Conservation (phyloP, 805 yeast genomes). For the Jamesozyma piceae region DNA sequence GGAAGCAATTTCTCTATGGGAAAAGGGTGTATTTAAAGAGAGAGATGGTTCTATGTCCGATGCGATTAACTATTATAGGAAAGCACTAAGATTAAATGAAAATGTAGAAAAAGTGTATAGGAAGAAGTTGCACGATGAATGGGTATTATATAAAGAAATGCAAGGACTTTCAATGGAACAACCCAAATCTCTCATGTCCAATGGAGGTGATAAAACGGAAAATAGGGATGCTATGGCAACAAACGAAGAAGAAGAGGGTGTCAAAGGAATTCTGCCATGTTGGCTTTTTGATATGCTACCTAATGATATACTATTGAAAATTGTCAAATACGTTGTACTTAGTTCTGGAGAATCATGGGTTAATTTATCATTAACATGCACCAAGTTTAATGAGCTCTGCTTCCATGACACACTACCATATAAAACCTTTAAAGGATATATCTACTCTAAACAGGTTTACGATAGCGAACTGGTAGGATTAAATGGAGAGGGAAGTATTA, state of each 20-base stretch:
- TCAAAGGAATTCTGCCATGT: conserved; percentile 29
- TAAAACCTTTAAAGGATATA: conserved; percentile 39
- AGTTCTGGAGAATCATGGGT: conserved; percentile 58
- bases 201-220: conserved; percentile 3
- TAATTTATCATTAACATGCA: conserved; percentile 49
- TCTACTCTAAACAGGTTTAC: conserved; percentile 49
- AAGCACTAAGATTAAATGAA: conserved; percentile 48
- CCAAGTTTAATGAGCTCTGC: conserved; percentile 47
- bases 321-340: conserved; percentile 40
- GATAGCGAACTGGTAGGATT: conserved; percentile 35
- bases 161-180: not conserved
- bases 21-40: conserved; percentile 63
- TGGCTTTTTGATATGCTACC: conserved; percentile 40
- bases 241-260: conserved; percentile 17
- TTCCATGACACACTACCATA: conserved; percentile 43
- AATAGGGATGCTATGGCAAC: conserved; percentile 4
- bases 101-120: conserved; percentile 65
- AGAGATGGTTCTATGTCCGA: conserved; percentile 69
- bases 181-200: conserved; percentile 4
- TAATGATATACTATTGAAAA: conserved; percentile 46
- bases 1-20: conserved; percentile 55
- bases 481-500: conserved; percentile 31
- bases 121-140: conserved; percentile 39
- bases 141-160: conserved; percentile 24
- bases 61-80: conserved; percentile 63